phyloP scores from a whole-genome alignment of 495 filamentous ascomycete species.

The Xylaria longipes region DNA sequence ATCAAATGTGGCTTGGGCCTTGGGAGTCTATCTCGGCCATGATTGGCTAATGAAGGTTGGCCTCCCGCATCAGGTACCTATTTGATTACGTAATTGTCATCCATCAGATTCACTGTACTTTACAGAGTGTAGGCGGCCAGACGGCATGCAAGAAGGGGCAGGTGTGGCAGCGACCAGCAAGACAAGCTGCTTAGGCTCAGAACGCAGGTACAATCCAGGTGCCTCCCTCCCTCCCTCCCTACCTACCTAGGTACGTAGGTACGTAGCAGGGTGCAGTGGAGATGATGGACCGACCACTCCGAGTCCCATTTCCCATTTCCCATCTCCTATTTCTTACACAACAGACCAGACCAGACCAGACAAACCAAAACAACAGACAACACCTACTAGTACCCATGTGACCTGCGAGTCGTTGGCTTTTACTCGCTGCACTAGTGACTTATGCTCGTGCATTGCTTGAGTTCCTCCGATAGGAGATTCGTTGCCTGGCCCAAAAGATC shows the following conservation, averaged over 20 bases:
- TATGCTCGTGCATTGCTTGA: neutral
- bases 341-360: neutral
- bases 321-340: neutral
- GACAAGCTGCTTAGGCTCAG: no score
- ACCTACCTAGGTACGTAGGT: neutral
- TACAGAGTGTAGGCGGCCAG: no score
- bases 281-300: neutral
- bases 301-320: neutral
- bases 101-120: neutral
- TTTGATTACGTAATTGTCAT: neutral
- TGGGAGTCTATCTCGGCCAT: neutral
- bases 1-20: constrained; percentile 20
- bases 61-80: no score
- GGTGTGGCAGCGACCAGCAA: no score
- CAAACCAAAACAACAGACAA: neutral
- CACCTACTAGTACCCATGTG: neutral
- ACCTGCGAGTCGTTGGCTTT: neutral
- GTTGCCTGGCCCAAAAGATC: neutral
- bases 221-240: neutral
- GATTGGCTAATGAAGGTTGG: constrained; percentile 4
- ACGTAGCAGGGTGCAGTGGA: neutral
- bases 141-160: neutral
- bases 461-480: neutral
- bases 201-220: no score
- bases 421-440: neutral